Evolutionary conservation across 768 basidiomycete species (phyloP), one percentile per base, ranked within the genome.

Genomic region (Mycena albidolilacea): DNA sequence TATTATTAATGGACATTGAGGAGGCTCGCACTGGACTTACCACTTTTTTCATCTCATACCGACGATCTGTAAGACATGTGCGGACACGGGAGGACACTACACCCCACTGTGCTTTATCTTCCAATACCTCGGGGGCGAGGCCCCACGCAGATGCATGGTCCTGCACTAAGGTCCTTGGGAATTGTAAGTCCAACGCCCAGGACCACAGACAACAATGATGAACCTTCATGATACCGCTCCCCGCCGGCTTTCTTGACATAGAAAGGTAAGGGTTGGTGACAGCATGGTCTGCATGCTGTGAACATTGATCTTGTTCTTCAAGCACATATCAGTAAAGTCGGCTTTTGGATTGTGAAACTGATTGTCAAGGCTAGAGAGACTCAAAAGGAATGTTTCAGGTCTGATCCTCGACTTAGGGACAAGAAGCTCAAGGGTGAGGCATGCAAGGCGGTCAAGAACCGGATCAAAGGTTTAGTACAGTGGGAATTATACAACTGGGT

Each of bases 281-380:
- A 55, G 3, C 54, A 55, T 30, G 21, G 23, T 55, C 11, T 11
- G 23, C 23, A 55, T 11, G 54, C 9, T 55, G 54, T 55, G 55
- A 1, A 54, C 46, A 19, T 69, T 46, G 43, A 69, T 63, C 61
- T 69, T 69, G 61, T 69, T 5, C 68, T 69, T 6, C 12, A 23
- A 66, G 55, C 64, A 23, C 23, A 23, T 23, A 23, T 23, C 23
- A 23, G 23, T 23, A 23, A 23, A 23, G 23, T 23, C 23, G 23
- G 23, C 23, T 62, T 67, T 65, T 83, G 81, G 82, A 82, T 83
- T 65, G 67, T 75, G 1, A 17, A 63, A 12, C 19, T 69, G 0
- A 44, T 70, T 50, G 7, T 38, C 4, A 70, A 64, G 30, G 69
- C 55, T 0, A 43, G 46, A 55, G 54, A 59, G n/a, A 48, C 10